Evolutionary conservation across 345 rosid species (phyloP), one percentile per base, ranked within the genome.

Genomic region (Populus simonii): DNA sequence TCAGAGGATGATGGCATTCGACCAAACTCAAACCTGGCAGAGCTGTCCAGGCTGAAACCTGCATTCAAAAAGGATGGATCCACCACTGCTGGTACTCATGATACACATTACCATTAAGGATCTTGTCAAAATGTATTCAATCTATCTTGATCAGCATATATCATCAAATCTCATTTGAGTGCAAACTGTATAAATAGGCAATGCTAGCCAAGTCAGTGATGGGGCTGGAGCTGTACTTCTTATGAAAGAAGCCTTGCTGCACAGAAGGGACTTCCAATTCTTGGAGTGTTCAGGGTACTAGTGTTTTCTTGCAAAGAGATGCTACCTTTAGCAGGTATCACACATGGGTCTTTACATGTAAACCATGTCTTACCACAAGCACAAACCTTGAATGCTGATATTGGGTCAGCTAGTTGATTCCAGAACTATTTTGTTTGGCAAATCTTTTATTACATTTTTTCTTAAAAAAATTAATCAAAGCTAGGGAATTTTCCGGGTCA

Each of bases 181-280:
- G 38, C 25, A 16, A 43, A 75, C 61, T 61, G 25, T 69, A 16
- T 79, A 45, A 62, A 53, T 68, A 92, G 99, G 99, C 39, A 96
- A 92, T 86, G 87, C 99, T 81, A 96, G 99, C 87, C 99, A 96
- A 85, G 87, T 93, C 72, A 96, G 97, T 82, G 99, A 96, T 84
- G 99, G 98, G 47, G 99, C 98, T 35, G 99, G 89, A 79, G 99
- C 98, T 1, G 99, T 96, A 80, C 89, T 96, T 61, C 89, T 96
- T 63, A 91, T 92, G 94, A 96, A 89, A 90, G 98, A 83, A 91
- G 93, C 72, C 39, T 89, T 62, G 99, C 99, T 49, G 2, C 86
- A 84, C 88, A 90, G 85, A 96, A 90, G 75, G 98, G 98, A 45
- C 92, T 96, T 62, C 94, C 98, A 35, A 88, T 96, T 82, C 96